Percentiles rank a stretch among this genome's conserved stretches.
Evolutionary conservation across 2,329 filamentous ascomycete genomes (phyloP).

Genomic region (Coniochaeta sp.): DNA sequence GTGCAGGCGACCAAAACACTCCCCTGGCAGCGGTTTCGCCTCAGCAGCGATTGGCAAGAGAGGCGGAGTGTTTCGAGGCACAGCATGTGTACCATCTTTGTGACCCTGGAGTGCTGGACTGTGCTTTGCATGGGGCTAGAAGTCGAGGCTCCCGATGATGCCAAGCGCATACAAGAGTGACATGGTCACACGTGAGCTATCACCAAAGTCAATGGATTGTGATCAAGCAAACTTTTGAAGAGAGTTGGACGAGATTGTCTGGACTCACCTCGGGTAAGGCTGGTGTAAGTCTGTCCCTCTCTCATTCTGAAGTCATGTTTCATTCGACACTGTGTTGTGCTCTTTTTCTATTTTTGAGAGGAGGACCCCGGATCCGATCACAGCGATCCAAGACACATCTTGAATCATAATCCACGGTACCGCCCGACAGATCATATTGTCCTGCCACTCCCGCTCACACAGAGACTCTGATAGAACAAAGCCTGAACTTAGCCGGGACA

Average conservation of each 20-base stretch:
- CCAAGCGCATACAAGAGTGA: not conserved
- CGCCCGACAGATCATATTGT: not conserved
- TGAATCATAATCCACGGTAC: not conserved
- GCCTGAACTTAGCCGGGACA: not conserved
- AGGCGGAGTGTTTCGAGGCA: not conserved
- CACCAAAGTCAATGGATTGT: not conserved
- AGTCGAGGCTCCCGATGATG: not conserved
- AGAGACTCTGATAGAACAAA: no score
- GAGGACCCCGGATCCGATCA: not conserved
- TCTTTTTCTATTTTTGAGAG: not conserved
- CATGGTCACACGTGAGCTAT: not conserved
- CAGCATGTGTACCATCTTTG: not conserved
- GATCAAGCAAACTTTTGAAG: not conserved
- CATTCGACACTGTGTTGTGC: not conserved
- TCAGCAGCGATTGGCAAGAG: not conserved
- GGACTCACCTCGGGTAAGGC: not conserved
- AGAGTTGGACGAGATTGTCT: not conserved
- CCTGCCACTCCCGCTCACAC: not conserved
- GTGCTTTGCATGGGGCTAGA: no score
- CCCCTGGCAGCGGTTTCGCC: not conserved
- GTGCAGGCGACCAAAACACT: not conserved
- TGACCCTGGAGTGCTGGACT: no score
- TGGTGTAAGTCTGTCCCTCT: not conserved
- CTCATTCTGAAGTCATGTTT: not conserved
- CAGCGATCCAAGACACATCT: not conserved